Evolutionary conservation across 768 basidiomycete genomes (phyloP).

Genomic region (Suillus lakei): DNA sequence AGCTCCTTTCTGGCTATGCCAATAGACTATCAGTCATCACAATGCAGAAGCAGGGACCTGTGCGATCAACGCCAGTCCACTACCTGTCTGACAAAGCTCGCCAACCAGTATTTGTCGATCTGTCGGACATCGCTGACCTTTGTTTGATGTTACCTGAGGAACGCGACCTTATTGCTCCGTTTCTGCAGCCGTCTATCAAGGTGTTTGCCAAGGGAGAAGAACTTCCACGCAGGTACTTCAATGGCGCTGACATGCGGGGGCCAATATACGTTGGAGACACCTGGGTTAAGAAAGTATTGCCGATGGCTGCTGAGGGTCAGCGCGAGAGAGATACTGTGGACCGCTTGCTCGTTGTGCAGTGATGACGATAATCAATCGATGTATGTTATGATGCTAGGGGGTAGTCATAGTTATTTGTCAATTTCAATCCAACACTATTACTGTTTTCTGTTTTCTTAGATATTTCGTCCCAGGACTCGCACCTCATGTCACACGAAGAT

Average conservation of each 20-base stretch:
- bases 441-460: background rate
- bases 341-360: background rate
- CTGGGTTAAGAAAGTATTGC: slow-evolving; percentile 21
- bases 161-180: slow-evolving; percentile 12
- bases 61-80: slow-evolving; percentile 13
- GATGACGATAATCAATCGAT: background rate
- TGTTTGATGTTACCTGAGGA: slow-evolving; percentile 12
- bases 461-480: too few species aligned
- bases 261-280: slow-evolving; percentile 29
- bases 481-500: background rate
- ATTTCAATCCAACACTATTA: background rate
- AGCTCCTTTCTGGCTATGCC: background rate
- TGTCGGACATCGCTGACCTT: background rate
- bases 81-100: slow-evolving; percentile 26
- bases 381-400: background rate
- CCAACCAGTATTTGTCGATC: slow-evolving; percentile 23
- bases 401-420: background rate
- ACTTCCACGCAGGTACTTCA: slow-evolving; percentile 16
- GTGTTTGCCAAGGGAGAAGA: slow-evolving; percentile 24
- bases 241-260: too few species aligned
- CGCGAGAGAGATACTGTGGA: background rate
- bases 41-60: background rate
- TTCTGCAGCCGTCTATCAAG: slow-evolving; percentile 13
- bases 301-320: background rate
- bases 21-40: slow-evolving; percentile 12